Conservation (phyloP, 345 rosid genomes). For the Gossypium anomalum region DNA sequence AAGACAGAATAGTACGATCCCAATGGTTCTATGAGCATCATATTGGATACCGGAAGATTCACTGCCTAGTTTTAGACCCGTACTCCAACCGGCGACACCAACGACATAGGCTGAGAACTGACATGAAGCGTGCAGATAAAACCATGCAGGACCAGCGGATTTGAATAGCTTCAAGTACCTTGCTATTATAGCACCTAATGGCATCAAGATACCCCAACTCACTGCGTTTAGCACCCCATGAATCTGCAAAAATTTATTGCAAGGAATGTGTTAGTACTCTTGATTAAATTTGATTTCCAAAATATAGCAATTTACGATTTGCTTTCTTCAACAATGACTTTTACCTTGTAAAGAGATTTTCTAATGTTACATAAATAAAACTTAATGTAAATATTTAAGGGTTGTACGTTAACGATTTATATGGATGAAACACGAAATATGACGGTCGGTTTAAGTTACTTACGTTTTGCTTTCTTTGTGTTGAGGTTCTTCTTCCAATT, state of each 20-base stretch:
- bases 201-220: constrained; percentile 91
- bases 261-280: neutral
- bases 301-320: neutral
- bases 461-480: constrained; percentile 52
- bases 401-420: no score
- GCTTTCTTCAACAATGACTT: neutral
- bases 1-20: constrained; percentile 71
- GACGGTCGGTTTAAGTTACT: constrained; percentile 18
- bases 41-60: constrained; percentile 54
- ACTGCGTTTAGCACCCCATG: constrained; percentile 79
- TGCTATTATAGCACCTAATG: constrained; percentile 65
- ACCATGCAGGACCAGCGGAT: constrained; percentile 82
- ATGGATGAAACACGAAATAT: no score
- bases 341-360: neutral
- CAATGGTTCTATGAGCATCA: constrained; percentile 57
- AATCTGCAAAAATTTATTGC: constrained; percentile 37
- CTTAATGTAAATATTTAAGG: no score
- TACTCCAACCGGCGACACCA: constrained; percentile 88
- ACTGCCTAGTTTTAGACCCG: constrained; percentile 84
- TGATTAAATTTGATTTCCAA: neutral
- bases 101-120: constrained; percentile 65
- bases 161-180: constrained; percentile 74
- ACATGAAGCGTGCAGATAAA: constrained; percentile 74
- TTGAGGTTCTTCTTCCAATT: constrained; percentile 40
- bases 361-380: neutral